Conservation (phyloP, 345 rosid species). For the Citrus maxima region DNA sequence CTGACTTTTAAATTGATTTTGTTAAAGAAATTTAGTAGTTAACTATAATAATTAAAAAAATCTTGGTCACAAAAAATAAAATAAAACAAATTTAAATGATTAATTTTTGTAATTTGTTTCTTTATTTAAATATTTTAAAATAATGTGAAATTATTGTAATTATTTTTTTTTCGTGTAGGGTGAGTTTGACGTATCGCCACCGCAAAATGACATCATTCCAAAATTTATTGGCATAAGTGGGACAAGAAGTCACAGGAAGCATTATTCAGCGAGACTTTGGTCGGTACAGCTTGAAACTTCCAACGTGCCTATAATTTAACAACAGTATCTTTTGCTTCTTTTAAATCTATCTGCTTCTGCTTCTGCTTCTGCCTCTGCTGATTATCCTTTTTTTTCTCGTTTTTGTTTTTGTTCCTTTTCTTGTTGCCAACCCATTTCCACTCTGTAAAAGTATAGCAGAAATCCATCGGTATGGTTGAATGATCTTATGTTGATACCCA, state of each 20-base stretch:
- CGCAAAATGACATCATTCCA: too few relatives aligned
- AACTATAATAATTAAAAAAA: too few relatives aligned
- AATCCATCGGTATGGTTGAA: constrained; percentile 2
- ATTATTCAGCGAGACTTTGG: constrained; percentile 1
- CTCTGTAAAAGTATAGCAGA: constrained; percentile 2
- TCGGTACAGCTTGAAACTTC: constrained; percentile 13
- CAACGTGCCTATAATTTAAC: constrained; percentile 20
- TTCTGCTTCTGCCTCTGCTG: background rate
- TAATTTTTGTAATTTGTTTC: too few relatives aligned
- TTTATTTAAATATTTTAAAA: too few relatives aligned
- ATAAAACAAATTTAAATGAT: too few relatives aligned
- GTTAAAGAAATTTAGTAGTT: too few relatives aligned
- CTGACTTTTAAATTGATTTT: too few relatives aligned
- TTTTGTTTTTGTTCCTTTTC: background rate
- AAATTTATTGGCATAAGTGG: background rate
- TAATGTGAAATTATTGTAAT: too few relatives aligned
- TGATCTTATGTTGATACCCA: background rate
- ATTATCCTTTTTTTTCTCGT: background rate
- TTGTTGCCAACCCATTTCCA: constrained; percentile 28
- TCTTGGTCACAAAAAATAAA: too few relatives aligned
- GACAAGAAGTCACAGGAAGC: constrained; percentile 22
- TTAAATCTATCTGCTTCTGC: background rate
- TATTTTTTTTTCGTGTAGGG: too few relatives aligned
- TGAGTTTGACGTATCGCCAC: too few relatives aligned
- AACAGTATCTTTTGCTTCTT: background rate